phyloP scores from a whole-genome alignment of 2,329 filamentous ascomycete species.

The Colletotrichum navitas region DNA sequence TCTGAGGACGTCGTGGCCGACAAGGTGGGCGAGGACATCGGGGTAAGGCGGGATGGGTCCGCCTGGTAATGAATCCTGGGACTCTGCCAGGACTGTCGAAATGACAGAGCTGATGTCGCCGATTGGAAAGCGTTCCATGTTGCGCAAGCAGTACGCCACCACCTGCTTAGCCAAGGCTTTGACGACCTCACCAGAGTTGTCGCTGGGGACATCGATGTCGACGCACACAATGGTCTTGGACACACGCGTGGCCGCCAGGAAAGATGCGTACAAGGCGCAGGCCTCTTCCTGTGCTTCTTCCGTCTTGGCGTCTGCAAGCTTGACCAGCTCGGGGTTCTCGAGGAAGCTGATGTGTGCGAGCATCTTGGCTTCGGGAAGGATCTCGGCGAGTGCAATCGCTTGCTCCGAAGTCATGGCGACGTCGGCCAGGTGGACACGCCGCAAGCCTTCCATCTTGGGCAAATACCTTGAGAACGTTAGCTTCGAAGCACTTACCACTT shows the following conservation, averaged over 20 bases:
- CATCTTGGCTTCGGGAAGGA: slow-evolving; percentile 84
- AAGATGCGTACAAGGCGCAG: slow-evolving; percentile 90
- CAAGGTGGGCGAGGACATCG: slow-evolving; percentile 87
- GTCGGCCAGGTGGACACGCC: slow-evolving; percentile 87
- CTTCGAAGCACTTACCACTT: neutral
- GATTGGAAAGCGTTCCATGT: slow-evolving; percentile 85
- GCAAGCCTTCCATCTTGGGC: slow-evolving; percentile 81
- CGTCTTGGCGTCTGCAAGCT: slow-evolving; percentile 79
- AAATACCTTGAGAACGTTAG: slow-evolving; percentile 68
- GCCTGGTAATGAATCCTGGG: slow-evolving; percentile 45
- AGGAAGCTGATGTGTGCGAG: slow-evolving; percentile 90
- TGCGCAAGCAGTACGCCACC: slow-evolving; percentile 92
- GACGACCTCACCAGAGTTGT: slow-evolving; percentile 88
- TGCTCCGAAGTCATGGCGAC: slow-evolving; percentile 88
- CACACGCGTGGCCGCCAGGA: slow-evolving; percentile 88
- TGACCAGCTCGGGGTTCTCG: slow-evolving; percentile 80
- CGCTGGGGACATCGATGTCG: slow-evolving; percentile 88
- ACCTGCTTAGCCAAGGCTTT: slow-evolving; percentile 93
- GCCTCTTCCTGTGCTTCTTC: slow-evolving; percentile 91
- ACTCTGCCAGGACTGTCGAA: slow-evolving; percentile 58
- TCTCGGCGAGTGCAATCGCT: slow-evolving; percentile 89
- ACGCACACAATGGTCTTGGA: slow-evolving; percentile 88
- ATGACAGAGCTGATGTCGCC: slow-evolving; percentile 64
- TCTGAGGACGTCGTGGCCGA: slow-evolving; percentile 74
- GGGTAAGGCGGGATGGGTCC: slow-evolving; percentile 67